phyloP scores from a whole-genome alignment of 768 basidiomycete genomes.

The Termitomyces sp. region DNA sequence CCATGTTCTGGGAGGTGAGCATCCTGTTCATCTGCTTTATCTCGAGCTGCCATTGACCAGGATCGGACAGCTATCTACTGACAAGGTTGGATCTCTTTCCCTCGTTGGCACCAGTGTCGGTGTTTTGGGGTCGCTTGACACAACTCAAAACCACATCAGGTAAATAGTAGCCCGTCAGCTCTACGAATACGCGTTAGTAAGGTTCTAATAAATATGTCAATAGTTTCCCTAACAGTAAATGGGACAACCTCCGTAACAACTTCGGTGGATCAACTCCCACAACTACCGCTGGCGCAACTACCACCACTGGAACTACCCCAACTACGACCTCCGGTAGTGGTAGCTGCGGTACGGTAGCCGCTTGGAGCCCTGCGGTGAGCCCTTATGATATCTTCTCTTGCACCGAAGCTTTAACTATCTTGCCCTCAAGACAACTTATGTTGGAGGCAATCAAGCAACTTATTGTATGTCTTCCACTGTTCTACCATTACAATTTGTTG shows the following conservation, averaged over 20 bases:
- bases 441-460: slow-evolving; percentile 40
- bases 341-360: slow-evolving; percentile 37
- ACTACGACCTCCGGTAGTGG: slow-evolving; percentile 28
- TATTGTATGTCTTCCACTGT: slow-evolving; percentile 33
- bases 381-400: not conserved
- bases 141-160: slow-evolving; percentile 64
- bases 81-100: slow-evolving; percentile 56
- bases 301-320: slow-evolving; percentile 19
- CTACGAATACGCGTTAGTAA: not conserved
- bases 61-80: slow-evolving; percentile 46
- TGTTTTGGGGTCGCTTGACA: slow-evolving; percentile 52
- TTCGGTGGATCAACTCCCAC: slow-evolving; percentile 37
- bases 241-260: slow-evolving; percentile 66
- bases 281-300: slow-evolving; percentile 20
- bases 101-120: slow-evolving; percentile 48
- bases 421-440: slow-evolving; percentile 35
- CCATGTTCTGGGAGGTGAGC: slow-evolving; percentile 71
- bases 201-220: not conserved
- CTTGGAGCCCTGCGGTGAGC: slow-evolving; percentile 45
- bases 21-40: slow-evolving; percentile 1
- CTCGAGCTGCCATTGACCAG: not conserved
- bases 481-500: not conserved
- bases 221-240: slow-evolving; percentile 67
- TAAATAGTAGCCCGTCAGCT: slow-evolving; percentile 24
- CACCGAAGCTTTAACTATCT: not conserved